Conservation (phyloP, 345 rosid species). For the Hibiscus mutabilis region DNA sequence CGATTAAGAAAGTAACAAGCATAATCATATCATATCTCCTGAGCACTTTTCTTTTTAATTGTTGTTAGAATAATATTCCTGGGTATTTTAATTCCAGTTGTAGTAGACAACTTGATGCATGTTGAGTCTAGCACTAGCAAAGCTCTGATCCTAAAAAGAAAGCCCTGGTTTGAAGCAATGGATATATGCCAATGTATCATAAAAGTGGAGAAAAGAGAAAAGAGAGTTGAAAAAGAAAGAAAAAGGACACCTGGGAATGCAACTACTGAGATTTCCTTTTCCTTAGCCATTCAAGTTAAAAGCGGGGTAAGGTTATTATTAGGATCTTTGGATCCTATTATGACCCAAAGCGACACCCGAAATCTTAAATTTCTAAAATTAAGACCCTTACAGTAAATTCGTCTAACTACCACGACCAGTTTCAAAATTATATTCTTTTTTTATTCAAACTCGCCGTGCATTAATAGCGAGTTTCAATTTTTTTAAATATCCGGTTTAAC, state of each 20-base stretch:
- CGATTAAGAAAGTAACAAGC: constrained; percentile 5
- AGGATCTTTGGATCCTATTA: too few relatives aligned
- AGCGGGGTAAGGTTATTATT: too few relatives aligned
- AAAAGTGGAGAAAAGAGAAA: constrained; percentile 27
- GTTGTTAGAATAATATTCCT: constrained; percentile 13
- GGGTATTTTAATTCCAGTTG: constrained; percentile 2
- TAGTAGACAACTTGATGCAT: neutral
- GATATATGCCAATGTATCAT: constrained; percentile 28
- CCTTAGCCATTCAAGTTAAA: constrained; percentile 6
- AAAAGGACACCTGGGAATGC: constrained; percentile 2
- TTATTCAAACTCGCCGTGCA: too few relatives aligned
- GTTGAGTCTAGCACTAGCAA: neutral
- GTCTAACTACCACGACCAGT: too few relatives aligned
- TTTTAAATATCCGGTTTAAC: too few relatives aligned
- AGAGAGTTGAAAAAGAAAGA: constrained; percentile 12
- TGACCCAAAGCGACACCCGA: too few relatives aligned
- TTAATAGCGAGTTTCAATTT: too few relatives aligned
- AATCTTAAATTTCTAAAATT: too few relatives aligned
- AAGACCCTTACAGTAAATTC: too few relatives aligned
- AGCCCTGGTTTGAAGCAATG: constrained; percentile 48
- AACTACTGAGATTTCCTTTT: constrained; percentile 5
- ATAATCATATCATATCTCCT: constrained; percentile 24
- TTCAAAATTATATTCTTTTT: too few relatives aligned
- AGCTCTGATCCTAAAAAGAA: constrained; percentile 20
- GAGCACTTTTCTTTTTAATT: constrained; percentile 16